phyloP scores from a whole-genome alignment of 441 rosid species.

The Populus hybrid region DNA sequence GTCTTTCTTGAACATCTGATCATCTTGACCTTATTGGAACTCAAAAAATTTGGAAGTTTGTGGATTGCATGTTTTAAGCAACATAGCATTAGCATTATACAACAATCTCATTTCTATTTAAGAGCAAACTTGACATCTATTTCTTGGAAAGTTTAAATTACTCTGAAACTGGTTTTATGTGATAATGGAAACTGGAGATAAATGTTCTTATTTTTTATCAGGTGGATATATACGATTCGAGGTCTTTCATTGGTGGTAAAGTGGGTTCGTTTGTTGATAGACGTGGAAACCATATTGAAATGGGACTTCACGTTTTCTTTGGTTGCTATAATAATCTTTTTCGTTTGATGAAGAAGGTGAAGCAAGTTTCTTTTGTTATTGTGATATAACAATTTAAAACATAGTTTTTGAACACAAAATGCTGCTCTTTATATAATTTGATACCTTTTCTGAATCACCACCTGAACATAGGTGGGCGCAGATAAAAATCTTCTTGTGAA shows the following conservation, averaged over 20 bases:
- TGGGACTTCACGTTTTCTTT: conserved; percentile 98
- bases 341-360: conserved; percentile 93
- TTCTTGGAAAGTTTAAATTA: not conserved
- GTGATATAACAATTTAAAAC: not conserved
- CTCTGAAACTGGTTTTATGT: not conserved
- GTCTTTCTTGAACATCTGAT: not conserved
- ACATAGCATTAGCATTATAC: not conserved
- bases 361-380: not conserved
- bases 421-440: conserved; percentile 16
- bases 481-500: conserved; percentile 86
- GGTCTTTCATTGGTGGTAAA: conserved; percentile 93
- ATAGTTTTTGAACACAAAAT: conserved; percentile 1
- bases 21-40: not conserved
- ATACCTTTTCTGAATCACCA: conserved; percentile 15
- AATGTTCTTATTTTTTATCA: conserved; percentile 24
- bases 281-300: conserved; percentile 91
- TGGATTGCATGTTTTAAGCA: not conserved
- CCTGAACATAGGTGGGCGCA: conserved; percentile 70
- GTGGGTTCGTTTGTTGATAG: conserved; percentile 94
- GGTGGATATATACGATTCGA: conserved; percentile 95
- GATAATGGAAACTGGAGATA: not conserved
- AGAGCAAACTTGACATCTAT: not conserved
- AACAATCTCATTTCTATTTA: not conserved
- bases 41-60: not conserved
- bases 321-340: conserved; percentile 98